Percentiles rank a stretch among this genome's conserved stretches.
Evolutionary conservation across 495 filamentous ascomycete genomes (phyloP).

Genomic region (Tuber aestivum): DNA sequence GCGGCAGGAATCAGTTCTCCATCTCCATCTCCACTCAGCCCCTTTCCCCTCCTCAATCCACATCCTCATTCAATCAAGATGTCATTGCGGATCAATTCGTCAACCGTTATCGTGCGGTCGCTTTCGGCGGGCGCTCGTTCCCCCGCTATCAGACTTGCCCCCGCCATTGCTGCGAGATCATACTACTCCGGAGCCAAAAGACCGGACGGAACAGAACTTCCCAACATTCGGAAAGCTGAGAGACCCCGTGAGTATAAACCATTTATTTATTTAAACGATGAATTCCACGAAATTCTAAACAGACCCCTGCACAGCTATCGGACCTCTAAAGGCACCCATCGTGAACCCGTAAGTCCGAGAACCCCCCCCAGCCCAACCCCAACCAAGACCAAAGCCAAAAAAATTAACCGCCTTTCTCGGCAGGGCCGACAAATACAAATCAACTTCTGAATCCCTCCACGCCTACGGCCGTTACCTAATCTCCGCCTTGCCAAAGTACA

Average conservation of each 20-base stretch:
- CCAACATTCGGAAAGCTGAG: slow-evolving; percentile 64
- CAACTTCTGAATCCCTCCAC: slow-evolving; percentile 77
- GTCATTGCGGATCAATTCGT: slow-evolving; percentile 43
- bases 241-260: slow-evolving; percentile 53
- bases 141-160: slow-evolving; percentile 18
- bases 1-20: not conserved
- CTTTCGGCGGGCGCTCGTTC: slow-evolving; percentile 41
- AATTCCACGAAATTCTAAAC: not conserved
- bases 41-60: not conserved
- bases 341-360: slow-evolving; percentile 58
- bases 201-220: slow-evolving; percentile 43
- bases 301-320: slow-evolving; percentile 46
- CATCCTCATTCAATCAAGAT: slow-evolving; percentile 16
- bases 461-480: slow-evolving; percentile 93
- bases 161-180: slow-evolving; percentile 21
- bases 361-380: slow-evolving; percentile 7
- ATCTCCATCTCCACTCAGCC: not conserved
- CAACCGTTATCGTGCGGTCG: slow-evolving; percentile 18
- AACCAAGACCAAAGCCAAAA: not conserved
- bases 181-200: slow-evolving; percentile 35
- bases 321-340: slow-evolving; percentile 66
- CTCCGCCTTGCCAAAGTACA: slow-evolving; percentile 92
- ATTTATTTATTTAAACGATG: not conserved
- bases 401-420: slow-evolving; percentile 39
- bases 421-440: slow-evolving; percentile 73